phyloP scores from a whole-genome alignment of 2,329 filamentous ascomycete species.

The Colletotrichum chrysophilum region DNA sequence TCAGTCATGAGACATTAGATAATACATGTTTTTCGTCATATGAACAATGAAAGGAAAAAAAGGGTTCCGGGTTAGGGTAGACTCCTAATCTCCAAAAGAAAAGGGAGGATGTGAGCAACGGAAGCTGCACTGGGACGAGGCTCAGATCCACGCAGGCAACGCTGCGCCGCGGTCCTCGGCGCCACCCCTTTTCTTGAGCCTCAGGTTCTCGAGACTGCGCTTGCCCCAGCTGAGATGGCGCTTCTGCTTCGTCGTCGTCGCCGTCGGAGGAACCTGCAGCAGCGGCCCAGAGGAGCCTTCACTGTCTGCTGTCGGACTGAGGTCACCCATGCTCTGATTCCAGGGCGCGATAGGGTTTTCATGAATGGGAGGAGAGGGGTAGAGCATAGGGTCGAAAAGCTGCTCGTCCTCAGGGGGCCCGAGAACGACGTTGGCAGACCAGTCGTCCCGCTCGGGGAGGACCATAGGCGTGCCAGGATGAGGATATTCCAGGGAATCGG shows the following conservation, averaged over 20 bases:
- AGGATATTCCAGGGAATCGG: slow-evolving; percentile 4
- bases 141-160: slow-evolving; percentile 1
- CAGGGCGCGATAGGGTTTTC: background rate
- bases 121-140: background rate
- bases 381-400: background rate
- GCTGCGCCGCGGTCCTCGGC: background rate
- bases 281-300: background rate
- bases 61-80: background rate
- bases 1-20: background rate
- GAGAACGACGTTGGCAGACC: slow-evolving; percentile 11
- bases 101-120: background rate
- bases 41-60: background rate
- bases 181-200: slow-evolving; percentile 24
- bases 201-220: slow-evolving; percentile 25
- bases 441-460: slow-evolving; percentile 9
- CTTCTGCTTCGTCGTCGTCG: slow-evolving; percentile 15
- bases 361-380: background rate
- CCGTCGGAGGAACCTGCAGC: background rate
- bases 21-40: background rate
- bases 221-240: slow-evolving; percentile 18
- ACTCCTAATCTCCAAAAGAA: background rate
- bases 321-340: background rate
- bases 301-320: background rate
- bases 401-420: slow-evolving; percentile 10
- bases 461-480: slow-evolving; percentile 13